Percentiles rank a stretch among this genome's conserved stretches.
These are phyloP conservation scores for Vaccinium macrocarpon DNA, from an alignment of 148 eudicot species.

Conservation along the genomic window DNA sequence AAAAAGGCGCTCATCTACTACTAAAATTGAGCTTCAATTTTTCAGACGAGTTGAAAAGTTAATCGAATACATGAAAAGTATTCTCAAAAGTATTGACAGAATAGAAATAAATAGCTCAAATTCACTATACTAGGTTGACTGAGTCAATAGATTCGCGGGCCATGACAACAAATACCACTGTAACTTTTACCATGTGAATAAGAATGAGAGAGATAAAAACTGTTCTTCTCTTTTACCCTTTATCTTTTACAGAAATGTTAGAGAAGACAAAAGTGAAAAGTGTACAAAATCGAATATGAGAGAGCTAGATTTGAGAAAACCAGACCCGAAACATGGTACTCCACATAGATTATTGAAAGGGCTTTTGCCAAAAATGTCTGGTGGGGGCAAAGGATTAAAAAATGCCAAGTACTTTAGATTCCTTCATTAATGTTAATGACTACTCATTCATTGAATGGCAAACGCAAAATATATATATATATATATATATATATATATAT, in stretches of 20 bases:
- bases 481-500: too few species aligned
- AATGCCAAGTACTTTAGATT: background rate
- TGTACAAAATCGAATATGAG: background rate
- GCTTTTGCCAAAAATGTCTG: background rate
- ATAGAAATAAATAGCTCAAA: too few species aligned
- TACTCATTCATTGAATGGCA: background rate
- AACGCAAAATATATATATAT: too few species aligned
- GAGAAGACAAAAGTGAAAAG: background rate
- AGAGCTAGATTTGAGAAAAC: background rate
- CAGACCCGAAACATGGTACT: constrained; percentile 5
- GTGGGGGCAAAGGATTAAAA: background rate
- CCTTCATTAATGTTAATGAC: background rate
- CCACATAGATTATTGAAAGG: background rate
- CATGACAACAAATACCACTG: background rate
- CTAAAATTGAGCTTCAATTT: too few species aligned
- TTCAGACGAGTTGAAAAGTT: too few species aligned
- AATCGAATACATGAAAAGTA: too few species aligned
- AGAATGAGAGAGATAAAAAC: background rate
- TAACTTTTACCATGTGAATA: background rate
- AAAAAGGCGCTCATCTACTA: background rate
- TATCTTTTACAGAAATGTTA: background rate
- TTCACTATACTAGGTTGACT: background rate
- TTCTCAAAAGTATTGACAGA: too few species aligned
- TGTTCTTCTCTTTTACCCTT: background rate
- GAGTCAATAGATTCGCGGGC: background rate